A percentile compares a stretch with the other conserved stretches of the same genome.
Conservation (phyloP, 345 rosid genomes). For the Linum tenue region DNA sequence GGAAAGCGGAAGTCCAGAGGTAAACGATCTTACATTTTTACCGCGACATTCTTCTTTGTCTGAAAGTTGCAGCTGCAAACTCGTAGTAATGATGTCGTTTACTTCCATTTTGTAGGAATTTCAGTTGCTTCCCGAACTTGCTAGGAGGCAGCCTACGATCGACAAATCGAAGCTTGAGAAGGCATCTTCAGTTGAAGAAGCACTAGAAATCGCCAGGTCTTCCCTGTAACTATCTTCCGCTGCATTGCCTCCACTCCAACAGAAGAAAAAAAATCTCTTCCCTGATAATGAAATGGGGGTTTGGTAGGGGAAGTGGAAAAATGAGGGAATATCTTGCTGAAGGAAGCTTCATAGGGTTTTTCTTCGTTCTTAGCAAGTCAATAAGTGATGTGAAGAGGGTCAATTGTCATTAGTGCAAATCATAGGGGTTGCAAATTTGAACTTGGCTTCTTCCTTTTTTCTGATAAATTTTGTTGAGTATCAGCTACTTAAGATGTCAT, state of each 20-base stretch:
- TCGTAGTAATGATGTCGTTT: not conserved
- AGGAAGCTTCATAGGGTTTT: not conserved
- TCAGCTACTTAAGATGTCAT: too few species aligned
- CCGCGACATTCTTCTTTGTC: not conserved
- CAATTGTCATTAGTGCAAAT: too few species aligned
- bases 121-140: slow-evolving; percentile 71
- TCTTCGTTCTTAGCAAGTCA: too few species aligned
- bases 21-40: slow-evolving; percentile 16
- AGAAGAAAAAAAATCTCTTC: not conserved
- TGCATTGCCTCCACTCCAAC: not conserved
- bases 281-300: not conserved
- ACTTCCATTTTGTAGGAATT: slow-evolving; percentile 42
- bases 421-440: too few species aligned
- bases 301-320: too few species aligned
- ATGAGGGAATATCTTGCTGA: too few species aligned
- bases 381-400: too few species aligned
- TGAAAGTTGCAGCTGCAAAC: not conserved
- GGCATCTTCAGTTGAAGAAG: slow-evolving; percentile 87
- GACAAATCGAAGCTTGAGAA: slow-evolving; percentile 64
- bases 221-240: slow-evolving; percentile 21
- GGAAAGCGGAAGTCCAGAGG: slow-evolving; percentile 96
- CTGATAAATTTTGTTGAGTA: too few species aligned
- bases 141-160: slow-evolving; percentile 68
- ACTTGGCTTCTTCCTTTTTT: too few species aligned
- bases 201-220: slow-evolving; percentile 50